Percentiles rank a stretch among this genome's conserved stretches.
phyloP scores from a whole-genome alignment of 139 green algal species.

The Diplosphaera chodatii region DNA sequence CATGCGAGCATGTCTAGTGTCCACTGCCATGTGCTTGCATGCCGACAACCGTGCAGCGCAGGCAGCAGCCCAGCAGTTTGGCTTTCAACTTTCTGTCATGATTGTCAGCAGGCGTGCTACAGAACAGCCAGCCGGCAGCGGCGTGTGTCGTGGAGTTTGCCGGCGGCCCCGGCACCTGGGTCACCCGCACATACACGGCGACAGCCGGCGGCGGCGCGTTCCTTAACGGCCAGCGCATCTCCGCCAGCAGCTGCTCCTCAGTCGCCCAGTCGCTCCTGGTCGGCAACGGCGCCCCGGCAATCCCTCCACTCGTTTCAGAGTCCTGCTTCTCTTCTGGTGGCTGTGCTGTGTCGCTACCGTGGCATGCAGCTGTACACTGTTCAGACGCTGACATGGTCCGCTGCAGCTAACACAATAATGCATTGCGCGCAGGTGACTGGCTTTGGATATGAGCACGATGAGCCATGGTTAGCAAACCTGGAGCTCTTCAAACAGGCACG shows the following conservation, averaged over 20 bases:
- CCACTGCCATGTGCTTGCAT: too few species aligned
- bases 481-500: conserved; percentile 67
- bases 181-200: conserved; percentile 69
- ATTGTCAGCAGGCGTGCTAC: conserved; percentile 8
- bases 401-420: too few species aligned
- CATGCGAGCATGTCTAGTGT: too few species aligned
- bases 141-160: conserved; percentile 44
- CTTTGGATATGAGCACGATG: conserved; percentile 83
- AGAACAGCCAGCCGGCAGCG: conserved; percentile 16
- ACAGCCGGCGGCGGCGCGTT: conserved; percentile 54
- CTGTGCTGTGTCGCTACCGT: too few species aligned
- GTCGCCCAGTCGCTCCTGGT: conserved; percentile 49
- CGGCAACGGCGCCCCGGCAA: background rate
- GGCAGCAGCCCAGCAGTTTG: too few species aligned
- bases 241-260: conserved; percentile 23
- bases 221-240: conserved; percentile 61
- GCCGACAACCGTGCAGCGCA: too few species aligned
- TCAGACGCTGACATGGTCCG: too few species aligned
- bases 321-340: too few species aligned
- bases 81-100: too few species aligned
- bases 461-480: conserved; percentile 77
- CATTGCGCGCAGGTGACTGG: conserved; percentile 79
- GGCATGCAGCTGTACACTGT: too few species aligned
- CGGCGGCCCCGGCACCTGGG: conserved; percentile 56
- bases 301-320: background rate